Evolutionary conservation across 306 rosid species (phyloP).

Genomic region (Corylus avellana): DNA sequence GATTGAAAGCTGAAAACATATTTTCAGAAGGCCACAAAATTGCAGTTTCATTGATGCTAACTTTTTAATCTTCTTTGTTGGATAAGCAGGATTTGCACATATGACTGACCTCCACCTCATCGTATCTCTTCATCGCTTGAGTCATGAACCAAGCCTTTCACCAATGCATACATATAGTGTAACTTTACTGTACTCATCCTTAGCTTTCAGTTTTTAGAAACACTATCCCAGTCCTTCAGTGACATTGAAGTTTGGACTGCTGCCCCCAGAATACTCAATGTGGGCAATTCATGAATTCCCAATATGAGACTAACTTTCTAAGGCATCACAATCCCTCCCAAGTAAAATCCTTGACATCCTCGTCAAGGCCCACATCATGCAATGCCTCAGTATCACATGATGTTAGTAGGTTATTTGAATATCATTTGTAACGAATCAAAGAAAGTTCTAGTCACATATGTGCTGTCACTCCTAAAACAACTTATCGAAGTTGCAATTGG

Average conservation of each 20-base stretch:
- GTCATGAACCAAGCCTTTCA: neutral
- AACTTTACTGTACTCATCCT: neutral
- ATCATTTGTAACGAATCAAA: too few species aligned
- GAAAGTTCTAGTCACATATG: too few species aligned
- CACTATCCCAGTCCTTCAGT: neutral
- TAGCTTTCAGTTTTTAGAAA: neutral
- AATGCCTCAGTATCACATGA: too few species aligned
- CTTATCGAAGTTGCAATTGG: too few species aligned
- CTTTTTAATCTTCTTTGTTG: neutral
- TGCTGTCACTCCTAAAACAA: too few species aligned
- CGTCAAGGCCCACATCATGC: too few species aligned
- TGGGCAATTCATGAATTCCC: too few species aligned
- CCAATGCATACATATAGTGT: neutral
- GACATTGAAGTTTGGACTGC: neutral
- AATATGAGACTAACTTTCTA: too few species aligned
- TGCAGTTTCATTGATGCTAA: neutral
- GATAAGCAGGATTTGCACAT: neutral
- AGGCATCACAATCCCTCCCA: too few species aligned
- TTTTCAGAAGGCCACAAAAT: neutral
- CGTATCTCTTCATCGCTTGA: neutral
- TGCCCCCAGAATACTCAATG: neutral
- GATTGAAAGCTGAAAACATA: neutral
- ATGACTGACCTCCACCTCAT: neutral
- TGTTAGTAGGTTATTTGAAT: too few species aligned
- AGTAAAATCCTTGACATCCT: too few species aligned